Base-by-base conservation (phyloP, 352 stramenopile genomes). In the Phytophthora brassicae region DNA sequence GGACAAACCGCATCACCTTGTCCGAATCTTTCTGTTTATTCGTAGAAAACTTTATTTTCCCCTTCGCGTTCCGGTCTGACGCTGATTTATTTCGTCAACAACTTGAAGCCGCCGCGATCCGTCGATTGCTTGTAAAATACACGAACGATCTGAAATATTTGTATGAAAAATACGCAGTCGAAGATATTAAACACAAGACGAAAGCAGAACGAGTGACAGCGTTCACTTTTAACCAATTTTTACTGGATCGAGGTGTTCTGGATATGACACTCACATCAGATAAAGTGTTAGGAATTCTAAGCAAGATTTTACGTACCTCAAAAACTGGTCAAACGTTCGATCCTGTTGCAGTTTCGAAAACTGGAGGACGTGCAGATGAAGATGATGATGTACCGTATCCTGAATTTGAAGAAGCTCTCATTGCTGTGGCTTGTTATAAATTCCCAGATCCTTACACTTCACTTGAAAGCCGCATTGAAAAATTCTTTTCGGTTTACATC, bases 11-110 rank as follows among this genome's bases (percentile, higher is more conserved):
- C 20, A 62, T 88, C 48, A 84, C 84, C 12, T 58, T 92, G 6
- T 92, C 84, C 6, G 84, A 92, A 61, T 72, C 79, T 8, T 89
- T 92, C 44, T 92, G 81, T 47, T 70, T 92, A 36, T 73, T 92
- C 29, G 65, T 89, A 2, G 81, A 90, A 66, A 92, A 86, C 54
- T 86, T 77, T 19, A 82, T 92, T 29, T 52, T 90, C 9, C 79
- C 84, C 14, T 90, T 86, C 28, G 84, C 84, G 6, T 90, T 90
- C 68, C 79, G 83, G 41, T 79, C 74, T 8, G 81, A 92, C 56
- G 76, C 76, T 24, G 83, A 92, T 44, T 51, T 90, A 42, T 92
- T 92, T 64, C 75, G 78, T 6, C 81, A 81, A 62, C 77, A 92
- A 65, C 68, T 92, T 11, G 84, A 92, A 38, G 75, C 88, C 22